These are phyloP conservation scores for Glonium stellatum DNA, from an alignment of 495 filamentous ascomycete species.

Conservation along the genomic window DNA sequence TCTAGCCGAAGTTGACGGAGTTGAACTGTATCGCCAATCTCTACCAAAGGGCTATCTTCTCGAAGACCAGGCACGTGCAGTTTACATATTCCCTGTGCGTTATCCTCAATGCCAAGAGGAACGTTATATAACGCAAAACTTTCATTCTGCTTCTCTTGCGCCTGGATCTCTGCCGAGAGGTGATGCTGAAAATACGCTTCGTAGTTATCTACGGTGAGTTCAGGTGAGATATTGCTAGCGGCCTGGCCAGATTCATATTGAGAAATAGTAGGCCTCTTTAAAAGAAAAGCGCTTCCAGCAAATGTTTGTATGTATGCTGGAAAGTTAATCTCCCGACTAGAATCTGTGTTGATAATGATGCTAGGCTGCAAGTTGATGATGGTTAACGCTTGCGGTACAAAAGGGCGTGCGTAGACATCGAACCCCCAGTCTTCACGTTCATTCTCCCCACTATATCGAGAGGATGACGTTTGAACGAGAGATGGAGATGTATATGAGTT, in stretches of 20 bases:
- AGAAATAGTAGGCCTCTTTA: not conserved
- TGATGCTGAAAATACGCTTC: slow-evolving; percentile 21
- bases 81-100: slow-evolving; percentile 6
- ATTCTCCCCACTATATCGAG: not conserved
- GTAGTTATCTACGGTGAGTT: slow-evolving; percentile 6
- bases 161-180: slow-evolving; percentile 14
- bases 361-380: slow-evolving; percentile 28
- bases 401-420: slow-evolving; percentile 36
- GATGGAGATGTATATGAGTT: not conserved
- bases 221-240: not conserved
- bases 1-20: slow-evolving; percentile 21
- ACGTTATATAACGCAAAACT: slow-evolving; percentile 23
- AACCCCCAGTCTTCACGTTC: slow-evolving; percentile 11
- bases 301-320: slow-evolving; percentile 15
- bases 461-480: not conserved
- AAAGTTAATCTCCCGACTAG: slow-evolving; percentile 13
- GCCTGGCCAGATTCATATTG: not conserved
- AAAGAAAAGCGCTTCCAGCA: slow-evolving; percentile 18
- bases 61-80: slow-evolving; percentile 26
- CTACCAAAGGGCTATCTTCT: slow-evolving; percentile 21
- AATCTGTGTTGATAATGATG: slow-evolving; percentile 5
- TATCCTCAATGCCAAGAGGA: slow-evolving; percentile 1
- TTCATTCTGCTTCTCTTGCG: slow-evolving; percentile 17
- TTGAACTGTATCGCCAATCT: slow-evolving; percentile 24
- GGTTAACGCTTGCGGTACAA: slow-evolving; percentile 31